Conservation (phyloP, 73 alveolate genomes). For the Durusdinium trenchii region DNA sequence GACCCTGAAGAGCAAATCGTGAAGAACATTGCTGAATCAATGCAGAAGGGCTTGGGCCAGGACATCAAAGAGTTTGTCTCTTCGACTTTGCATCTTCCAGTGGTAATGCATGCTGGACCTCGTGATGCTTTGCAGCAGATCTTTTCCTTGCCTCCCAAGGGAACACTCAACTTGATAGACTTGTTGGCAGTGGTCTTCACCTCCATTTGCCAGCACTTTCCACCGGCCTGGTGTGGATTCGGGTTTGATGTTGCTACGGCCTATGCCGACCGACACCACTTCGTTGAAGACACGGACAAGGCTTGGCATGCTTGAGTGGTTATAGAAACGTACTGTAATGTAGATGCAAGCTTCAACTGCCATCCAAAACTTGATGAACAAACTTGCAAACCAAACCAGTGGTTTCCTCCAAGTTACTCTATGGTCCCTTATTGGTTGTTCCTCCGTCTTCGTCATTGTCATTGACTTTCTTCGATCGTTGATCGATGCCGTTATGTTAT, state of each 20-base stretch:
- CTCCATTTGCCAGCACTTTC: neutral
- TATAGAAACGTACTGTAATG: too few species aligned
- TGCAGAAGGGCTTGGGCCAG: neutral
- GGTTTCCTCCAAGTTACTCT: too few species aligned
- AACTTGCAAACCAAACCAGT: too few species aligned
- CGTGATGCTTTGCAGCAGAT: neutral
- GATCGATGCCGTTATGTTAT: too few species aligned
- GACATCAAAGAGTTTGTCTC: neutral
- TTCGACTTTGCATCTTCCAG: neutral
- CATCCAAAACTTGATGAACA: too few species aligned
- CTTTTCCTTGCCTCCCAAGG: too few species aligned
- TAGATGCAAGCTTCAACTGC: too few species aligned
- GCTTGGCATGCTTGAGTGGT: too few species aligned
- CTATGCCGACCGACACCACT: neutral
- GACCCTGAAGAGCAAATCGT: neutral
- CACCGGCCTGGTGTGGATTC: neutral
- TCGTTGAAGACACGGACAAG: conserved; percentile 5
- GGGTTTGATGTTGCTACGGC: neutral
- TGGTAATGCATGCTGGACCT: neutral
- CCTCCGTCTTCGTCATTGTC: too few species aligned
- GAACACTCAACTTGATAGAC: too few species aligned
- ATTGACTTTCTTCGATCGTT: too few species aligned
- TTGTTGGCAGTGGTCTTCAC: neutral
- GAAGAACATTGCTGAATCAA: neutral
- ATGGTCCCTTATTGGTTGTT: too few species aligned